phyloP scores from a whole-genome alignment of 768 basidiomycete genomes.

The Auriculariales sp. region DNA sequence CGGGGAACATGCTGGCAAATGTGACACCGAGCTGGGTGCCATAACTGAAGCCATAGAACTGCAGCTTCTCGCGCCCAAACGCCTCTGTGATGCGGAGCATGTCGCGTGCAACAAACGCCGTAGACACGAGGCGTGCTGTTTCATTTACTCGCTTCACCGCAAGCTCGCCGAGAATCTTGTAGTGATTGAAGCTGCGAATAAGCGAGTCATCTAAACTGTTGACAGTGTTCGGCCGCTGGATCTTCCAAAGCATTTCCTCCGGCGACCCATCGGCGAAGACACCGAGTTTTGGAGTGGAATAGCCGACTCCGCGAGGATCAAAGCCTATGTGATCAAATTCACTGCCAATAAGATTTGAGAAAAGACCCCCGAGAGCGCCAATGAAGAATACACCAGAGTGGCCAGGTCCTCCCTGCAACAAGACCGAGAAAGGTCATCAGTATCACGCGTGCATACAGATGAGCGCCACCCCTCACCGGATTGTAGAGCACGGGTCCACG shows the following conservation, averaged over 20 bases:
- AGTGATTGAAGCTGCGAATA: background rate
- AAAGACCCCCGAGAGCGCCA: background rate
- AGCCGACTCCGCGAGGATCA: slow-evolving; percentile 7
- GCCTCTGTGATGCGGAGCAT: slow-evolving; percentile 16
- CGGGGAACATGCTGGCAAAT: slow-evolving; percentile 18
- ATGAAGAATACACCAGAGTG: slow-evolving; percentile 25
- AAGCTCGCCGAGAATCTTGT: slow-evolving; percentile 4
- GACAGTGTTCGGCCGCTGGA: background rate
- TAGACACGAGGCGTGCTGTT: slow-evolving; percentile 12
- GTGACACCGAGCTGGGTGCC: slow-evolving; percentile 10
- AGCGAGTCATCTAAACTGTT: slow-evolving; percentile 4
- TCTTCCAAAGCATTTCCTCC: slow-evolving; percentile 2
- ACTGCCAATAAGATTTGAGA: slow-evolving; percentile 1
- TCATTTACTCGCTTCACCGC: slow-evolving; percentile 7
- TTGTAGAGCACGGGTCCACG: slow-evolving; percentile 32
- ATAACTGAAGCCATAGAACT: slow-evolving; percentile 17
- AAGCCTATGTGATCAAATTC: slow-evolving; percentile 7
- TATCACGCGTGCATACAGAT: too few relatives aligned
- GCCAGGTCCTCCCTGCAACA: slow-evolving; percentile 28
- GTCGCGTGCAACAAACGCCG: slow-evolving; percentile 16
- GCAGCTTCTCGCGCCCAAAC: slow-evolving; percentile 15
- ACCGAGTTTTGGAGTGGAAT: slow-evolving; percentile 1
- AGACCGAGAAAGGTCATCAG: too few relatives aligned
- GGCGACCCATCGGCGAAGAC: background rate
- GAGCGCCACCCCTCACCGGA: slow-evolving; percentile 10